phyloP scores from a whole-genome alignment of 257 asterid genomes.

The Capsicum rhomboideum region DNA sequence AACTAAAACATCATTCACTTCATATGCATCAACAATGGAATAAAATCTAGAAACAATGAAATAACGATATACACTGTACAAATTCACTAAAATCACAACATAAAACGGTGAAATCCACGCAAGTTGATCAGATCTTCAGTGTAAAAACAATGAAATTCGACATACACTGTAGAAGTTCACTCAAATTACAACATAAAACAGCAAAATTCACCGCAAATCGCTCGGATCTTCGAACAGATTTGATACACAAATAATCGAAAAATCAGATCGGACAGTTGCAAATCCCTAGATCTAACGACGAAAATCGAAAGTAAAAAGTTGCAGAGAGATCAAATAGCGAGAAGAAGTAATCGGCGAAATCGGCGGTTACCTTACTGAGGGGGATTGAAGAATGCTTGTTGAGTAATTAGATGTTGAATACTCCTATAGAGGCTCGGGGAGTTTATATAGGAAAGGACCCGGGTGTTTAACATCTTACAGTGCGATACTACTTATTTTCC shows the following conservation, averaged over 20 bases:
- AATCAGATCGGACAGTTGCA: conserved; percentile 1
- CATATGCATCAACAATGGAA: not conserved
- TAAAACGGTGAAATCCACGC: not conserved
- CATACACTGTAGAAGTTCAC: not conserved
- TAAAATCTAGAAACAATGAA: not conserved
- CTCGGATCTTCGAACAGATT: not conserved
- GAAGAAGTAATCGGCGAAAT: not conserved
- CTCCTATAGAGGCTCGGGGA: not conserved
- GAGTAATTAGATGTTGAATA: not conserved
- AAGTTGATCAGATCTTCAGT: too few species aligned
- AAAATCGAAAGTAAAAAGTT: not conserved
- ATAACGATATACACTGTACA: not conserved
- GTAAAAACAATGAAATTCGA: not conserved
- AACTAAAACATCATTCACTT: not conserved
- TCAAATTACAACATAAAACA: not conserved
- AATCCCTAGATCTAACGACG: conserved; percentile 8
- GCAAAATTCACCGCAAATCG: not conserved
- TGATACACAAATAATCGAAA: not conserved
- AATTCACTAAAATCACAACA: not conserved
- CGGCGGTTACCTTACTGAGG: not conserved
- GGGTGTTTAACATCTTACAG: not conserved
- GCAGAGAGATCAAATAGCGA: not conserved
- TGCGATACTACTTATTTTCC: not conserved
- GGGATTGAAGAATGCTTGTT: not conserved
- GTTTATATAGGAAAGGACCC: not conserved